Evolutionary conservation across 2,329 filamentous ascomycete genomes (phyloP).

Genomic region (Alternaria hordeiaustralica): DNA sequence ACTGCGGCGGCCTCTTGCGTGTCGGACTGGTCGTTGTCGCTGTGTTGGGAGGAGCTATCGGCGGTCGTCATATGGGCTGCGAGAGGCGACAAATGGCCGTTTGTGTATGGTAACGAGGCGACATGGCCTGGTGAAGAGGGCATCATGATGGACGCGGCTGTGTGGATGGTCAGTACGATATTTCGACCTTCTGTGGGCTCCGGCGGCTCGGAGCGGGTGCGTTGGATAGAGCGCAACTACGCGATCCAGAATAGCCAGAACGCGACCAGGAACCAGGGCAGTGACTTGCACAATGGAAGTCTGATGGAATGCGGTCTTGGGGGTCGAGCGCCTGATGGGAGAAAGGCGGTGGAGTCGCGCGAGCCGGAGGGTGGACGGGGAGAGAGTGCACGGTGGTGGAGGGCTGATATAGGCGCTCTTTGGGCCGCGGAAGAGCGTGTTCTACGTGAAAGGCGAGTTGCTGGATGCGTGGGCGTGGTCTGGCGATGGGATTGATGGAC

Average conservation of each 20-base stretch:
- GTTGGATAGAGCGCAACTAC: constrained; percentile 46
- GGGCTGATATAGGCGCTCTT: constrained; percentile 19
- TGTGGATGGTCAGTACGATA: constrained; percentile 53
- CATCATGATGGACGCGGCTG: constrained; percentile 69
- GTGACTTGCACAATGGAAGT: constrained; percentile 42
- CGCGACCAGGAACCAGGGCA: constrained; percentile 34
- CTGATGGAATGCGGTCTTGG: constrained; percentile 48
- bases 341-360: constrained; percentile 28
- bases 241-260: constrained; percentile 53
- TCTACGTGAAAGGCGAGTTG: constrained; percentile 24
- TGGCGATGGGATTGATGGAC: constrained; percentile 44
- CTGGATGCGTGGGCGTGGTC: constrained; percentile 41
- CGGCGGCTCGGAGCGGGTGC: constrained; percentile 43
- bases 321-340: constrained; percentile 43
- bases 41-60: constrained; percentile 60
- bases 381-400: constrained; percentile 18
- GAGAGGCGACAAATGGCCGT: constrained; percentile 68
- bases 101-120: constrained; percentile 68
- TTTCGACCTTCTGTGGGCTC: constrained; percentile 40
- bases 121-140: constrained; percentile 67
- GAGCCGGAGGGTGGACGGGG: constrained; percentile 28
- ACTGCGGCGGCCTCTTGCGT: constrained; percentile 62
- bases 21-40: constrained; percentile 80
- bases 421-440: constrained; percentile 17
- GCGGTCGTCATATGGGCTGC: constrained; percentile 55